These are phyloP conservation scores for Orbilia javanica DNA, from an alignment of 2,329 filamentous ascomycete genomes.

Conservation along the genomic window DNA sequence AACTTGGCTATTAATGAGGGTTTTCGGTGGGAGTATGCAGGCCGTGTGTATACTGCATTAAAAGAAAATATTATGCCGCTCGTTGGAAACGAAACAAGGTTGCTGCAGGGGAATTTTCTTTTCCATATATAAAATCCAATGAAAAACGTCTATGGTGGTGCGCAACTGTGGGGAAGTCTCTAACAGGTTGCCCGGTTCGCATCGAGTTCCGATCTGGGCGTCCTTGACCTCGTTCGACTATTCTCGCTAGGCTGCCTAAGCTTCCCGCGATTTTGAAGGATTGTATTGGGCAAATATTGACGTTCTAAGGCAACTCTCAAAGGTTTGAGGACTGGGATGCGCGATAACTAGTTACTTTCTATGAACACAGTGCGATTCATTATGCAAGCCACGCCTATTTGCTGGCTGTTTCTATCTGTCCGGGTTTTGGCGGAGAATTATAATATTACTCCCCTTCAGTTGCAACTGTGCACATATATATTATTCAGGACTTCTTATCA, in stretches of 20 bases:
- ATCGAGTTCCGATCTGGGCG: conserved; percentile 6
- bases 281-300: background rate
- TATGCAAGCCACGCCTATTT: background rate
- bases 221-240: background rate
- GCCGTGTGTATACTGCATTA: background rate
- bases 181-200: conserved; percentile 2
- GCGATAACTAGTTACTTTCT: background rate
- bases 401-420: background rate
- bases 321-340: background rate
- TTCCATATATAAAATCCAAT: conserved; percentile 22
- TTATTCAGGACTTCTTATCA: too few relatives aligned
- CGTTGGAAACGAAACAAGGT: background rate
- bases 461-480: background rate
- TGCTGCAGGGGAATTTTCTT: background rate
- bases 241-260: background rate
- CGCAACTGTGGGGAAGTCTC: background rate
- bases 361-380: background rate
- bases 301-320: background rate
- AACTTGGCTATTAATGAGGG: background rate
- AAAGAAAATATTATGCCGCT: background rate
- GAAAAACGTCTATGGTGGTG: background rate
- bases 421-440: background rate
- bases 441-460: background rate
- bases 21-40: background rate
- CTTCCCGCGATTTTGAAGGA: background rate